These are phyloP conservation scores for Mycena leptocephala DNA, from an alignment of 768 basidiomycete species.

Conservation along the genomic window DNA sequence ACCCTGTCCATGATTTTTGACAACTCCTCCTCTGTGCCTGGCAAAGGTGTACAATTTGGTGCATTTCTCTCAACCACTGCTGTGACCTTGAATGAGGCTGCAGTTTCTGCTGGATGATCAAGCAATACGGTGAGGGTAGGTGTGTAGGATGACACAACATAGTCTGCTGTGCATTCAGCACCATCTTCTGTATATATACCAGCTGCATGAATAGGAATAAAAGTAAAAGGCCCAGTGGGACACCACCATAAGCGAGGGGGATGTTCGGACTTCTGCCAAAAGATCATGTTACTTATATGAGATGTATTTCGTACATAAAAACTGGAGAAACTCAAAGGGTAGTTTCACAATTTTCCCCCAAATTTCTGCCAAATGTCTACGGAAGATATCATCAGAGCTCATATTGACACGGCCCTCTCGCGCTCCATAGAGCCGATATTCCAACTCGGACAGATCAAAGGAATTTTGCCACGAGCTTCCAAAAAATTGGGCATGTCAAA, in stretches of 20 bases:
- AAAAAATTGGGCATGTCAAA: not conserved
- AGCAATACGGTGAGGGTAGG: slow-evolving; percentile 10
- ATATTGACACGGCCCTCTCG: too few species aligned
- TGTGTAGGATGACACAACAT: slow-evolving; percentile 36
- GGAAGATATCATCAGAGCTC: not conserved
- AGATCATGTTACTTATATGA: not conserved
- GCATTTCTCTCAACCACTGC: slow-evolving; percentile 10
- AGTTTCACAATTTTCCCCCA: not conserved
- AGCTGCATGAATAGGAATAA: slow-evolving; percentile 39
- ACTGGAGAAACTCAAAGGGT: not conserved
- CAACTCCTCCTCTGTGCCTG: slow-evolving; percentile 14
- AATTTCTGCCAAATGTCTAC: not conserved
- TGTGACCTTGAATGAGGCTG: slow-evolving; percentile 16
- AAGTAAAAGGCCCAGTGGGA: slow-evolving; percentile 16
- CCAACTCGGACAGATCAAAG: too few species aligned
- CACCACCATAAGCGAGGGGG: slow-evolving; percentile 24
- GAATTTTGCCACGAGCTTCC: too few species aligned
- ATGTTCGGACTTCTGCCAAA: not conserved
- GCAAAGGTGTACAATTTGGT: slow-evolving; percentile 2
- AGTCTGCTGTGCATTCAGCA: slow-evolving; percentile 20
- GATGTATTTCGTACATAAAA: not conserved
- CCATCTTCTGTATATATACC: slow-evolving; percentile 20
- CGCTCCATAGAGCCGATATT: not conserved
- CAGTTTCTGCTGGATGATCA: not conserved
- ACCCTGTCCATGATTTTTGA: not conserved